Evolutionary conservation across 495 filamentous ascomycete species (phyloP), one percentile per base, ranked within the genome.

Genomic region (Rhypophila decipiens): DNA sequence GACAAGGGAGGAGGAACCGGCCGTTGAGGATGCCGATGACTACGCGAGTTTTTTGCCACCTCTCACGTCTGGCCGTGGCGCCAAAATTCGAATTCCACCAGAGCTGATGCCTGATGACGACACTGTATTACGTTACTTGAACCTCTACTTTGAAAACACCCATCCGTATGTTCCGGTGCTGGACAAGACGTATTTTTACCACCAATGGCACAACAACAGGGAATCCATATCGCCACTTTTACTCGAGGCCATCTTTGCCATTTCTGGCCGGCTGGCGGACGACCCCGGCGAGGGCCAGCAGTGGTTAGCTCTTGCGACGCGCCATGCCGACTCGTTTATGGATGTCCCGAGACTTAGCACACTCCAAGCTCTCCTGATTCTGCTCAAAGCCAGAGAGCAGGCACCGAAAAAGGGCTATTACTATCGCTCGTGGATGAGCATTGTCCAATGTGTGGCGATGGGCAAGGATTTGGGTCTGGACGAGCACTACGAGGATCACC

Each of bases 281-380:
- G 88, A 93, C 55, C 82, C 87, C 12, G 73, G 82, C 2, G 82
- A 94, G 67, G 90, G 89, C 39, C 83, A 89, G 40, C 90, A 94
- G 61, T 99, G 94, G 94, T 80, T 97, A 33, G 89, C 90, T 39
- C 76, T 97, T 52, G 91, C 90, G 47, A 85, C 87, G 36, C 86
- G 91, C 96, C 93, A 98, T 61, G 87, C 90, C 55, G 87, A 96
- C 64, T 93, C 86, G 49, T 98, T 97, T 58, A 90, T 94, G 81
- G 93, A 98, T 62, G 84, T 93, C 18, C 90, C 93, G 7, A 79
- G 93, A 7, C 55, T 98, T 49, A 97, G 91, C 61, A 98, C 93
- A 4, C 84, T 98, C 12, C 93, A 98, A 67, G 94, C 88, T 1
- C 68, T 96, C 46, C 71, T 96, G 42, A 80, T 98, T 24, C 69